Conservation (phyloP, 2,329 filamentous ascomycete genomes). For the Fusarium bulbicola region DNA sequence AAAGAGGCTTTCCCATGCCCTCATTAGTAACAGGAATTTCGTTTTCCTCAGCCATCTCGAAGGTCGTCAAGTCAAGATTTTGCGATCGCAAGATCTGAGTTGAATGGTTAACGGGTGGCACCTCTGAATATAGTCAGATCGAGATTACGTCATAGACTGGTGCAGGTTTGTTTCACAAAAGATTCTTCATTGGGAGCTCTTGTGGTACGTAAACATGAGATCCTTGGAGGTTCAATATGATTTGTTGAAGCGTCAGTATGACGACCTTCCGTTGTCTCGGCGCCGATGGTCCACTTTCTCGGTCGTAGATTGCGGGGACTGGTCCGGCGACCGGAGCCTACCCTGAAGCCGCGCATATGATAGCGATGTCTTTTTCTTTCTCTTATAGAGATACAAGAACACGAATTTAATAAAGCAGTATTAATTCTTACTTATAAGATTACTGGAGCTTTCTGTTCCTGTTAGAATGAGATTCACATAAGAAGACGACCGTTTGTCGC, state of each 20-base stretch:
- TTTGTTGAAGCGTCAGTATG: constrained; percentile 29
- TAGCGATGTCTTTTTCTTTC: too few species aligned
- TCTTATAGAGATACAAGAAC: not conserved
- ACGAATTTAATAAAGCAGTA: accelerated
- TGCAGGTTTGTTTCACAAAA: too few species aligned
- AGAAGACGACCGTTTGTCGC: not conserved
- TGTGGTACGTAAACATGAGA: not conserved
- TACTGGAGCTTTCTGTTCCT: accelerated
- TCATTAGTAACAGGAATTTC: constrained; percentile 31
- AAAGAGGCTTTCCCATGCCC: constrained; percentile 57
- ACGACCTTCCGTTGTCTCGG: constrained; percentile 20
- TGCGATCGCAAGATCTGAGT: not conserved
- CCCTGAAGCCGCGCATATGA: not conserved
- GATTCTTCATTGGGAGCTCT: not conserved
- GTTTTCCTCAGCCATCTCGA: not conserved
- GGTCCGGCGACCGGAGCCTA: not conserved
- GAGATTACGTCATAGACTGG: constrained; percentile 30
- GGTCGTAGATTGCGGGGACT: not conserved
- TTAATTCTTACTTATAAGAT: accelerated
- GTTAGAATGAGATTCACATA: not conserved
- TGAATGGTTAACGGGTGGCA: not conserved
- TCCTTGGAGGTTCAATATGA: not conserved
- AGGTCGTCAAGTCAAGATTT: constrained; percentile 18
- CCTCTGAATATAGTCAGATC: not conserved
- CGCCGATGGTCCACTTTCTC: constrained; percentile 14